Evolutionary conservation across 2,329 filamentous ascomycete genomes (phyloP).

Genomic region (Endothia cerciana): DNA sequence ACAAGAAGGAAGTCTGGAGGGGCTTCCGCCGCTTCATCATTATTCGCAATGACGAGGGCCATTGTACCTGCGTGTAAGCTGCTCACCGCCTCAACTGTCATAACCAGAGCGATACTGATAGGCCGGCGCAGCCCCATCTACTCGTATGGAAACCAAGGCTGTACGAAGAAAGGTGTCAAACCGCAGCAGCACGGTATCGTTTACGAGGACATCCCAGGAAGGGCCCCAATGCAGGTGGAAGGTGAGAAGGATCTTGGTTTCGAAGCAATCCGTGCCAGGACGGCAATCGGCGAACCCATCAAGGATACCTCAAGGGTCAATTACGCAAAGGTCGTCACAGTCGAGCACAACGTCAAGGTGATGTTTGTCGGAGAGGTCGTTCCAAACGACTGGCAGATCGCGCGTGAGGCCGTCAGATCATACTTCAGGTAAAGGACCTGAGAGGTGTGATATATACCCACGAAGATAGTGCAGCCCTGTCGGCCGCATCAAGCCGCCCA

Average conservation of each 20-base stretch:
- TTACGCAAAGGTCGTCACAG: constrained; percentile 59
- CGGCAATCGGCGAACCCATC: constrained; percentile 49
- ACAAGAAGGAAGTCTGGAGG: constrained; percentile 47
- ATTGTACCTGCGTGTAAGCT: constrained; percentile 60
- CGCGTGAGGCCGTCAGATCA: constrained; percentile 46
- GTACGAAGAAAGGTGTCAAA: constrained; percentile 57
- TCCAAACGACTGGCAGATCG: constrained; percentile 44
- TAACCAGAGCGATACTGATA: not conserved
- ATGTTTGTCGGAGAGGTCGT: constrained; percentile 57
- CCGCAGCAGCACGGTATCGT: constrained; percentile 58
- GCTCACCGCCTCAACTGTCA: not conserved
- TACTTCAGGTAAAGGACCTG: not conserved
- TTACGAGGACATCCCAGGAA: constrained; percentile 39
- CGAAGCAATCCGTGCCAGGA: constrained; percentile 49
- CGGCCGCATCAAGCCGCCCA: not conserved
- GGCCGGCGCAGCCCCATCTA: constrained; percentile 51
- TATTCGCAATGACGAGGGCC: constrained; percentile 54
- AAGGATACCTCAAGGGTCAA: constrained; percentile 58
- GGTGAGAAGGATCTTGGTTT: constrained; percentile 55
- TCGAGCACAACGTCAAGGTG: constrained; percentile 65
- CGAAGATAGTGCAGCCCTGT: not conserved
- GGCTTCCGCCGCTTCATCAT: constrained; percentile 61
- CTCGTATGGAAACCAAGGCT: constrained; percentile 57
- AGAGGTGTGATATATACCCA: not conserved
- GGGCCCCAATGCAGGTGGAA: constrained; percentile 39